These are phyloP conservation scores for Pythium insidiosum DNA, from an alignment of 352 stramenopile genomes.

Conservation along the genomic window DNA sequence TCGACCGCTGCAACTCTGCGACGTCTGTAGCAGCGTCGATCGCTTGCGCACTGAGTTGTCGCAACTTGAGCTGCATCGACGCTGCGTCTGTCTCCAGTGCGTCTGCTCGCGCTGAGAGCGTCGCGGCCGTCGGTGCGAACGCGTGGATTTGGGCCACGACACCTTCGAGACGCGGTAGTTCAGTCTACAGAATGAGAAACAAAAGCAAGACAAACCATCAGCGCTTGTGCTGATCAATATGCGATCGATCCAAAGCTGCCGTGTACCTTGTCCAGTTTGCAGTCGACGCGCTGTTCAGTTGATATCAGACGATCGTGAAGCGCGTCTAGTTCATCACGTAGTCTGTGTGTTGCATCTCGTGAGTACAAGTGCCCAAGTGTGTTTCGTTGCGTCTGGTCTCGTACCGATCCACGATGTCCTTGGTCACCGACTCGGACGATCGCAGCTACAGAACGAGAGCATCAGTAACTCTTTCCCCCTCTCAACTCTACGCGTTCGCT, in stretches of 20 bases:
- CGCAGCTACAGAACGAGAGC: too few relatives aligned
- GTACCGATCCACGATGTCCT: conserved; percentile 6
- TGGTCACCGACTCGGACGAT: conserved; percentile 6
- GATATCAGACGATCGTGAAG: conserved; percentile 34
- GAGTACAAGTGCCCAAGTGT: too few relatives aligned
- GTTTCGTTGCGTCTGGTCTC: too few relatives aligned
- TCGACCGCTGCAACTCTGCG: too few relatives aligned
- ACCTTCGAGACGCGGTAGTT: conserved; percentile 31
- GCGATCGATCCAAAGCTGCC: not conserved
- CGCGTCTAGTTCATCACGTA: conserved; percentile 38
- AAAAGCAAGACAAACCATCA: not conserved
- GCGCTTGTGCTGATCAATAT: not conserved
- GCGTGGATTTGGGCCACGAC: conserved; percentile 44
- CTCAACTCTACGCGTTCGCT: too few relatives aligned
- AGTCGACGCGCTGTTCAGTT: conserved; percentile 28
- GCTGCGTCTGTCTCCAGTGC: conserved; percentile 3
- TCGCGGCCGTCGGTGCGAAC: conserved; percentile 31
- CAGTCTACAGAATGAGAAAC: conserved; percentile 21
- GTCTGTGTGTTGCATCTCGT: too few relatives aligned
- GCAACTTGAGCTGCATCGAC: not conserved
- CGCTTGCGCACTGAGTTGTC: too few relatives aligned
- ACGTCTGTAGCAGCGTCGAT: too few relatives aligned
- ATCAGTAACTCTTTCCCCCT: too few relatives aligned
- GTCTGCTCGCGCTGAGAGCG: conserved; percentile 20
- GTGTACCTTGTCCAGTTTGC: conserved; percentile 61